Conservation (phyloP, 2,329 filamentous ascomycete genomes). For the Microsporum audouinii region DNA sequence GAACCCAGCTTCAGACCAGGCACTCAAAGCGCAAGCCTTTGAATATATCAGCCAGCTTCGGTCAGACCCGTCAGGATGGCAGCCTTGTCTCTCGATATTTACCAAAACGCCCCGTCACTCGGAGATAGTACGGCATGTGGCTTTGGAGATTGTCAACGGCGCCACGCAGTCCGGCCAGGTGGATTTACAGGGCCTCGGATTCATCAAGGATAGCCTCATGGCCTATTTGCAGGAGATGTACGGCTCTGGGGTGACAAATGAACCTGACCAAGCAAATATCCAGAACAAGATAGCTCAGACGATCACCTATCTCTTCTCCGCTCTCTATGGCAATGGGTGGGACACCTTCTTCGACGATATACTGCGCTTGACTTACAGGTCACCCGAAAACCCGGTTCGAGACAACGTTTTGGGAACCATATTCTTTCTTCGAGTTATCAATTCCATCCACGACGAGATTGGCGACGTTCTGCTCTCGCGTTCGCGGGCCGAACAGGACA, state of each 20-base stretch:
- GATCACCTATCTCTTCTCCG: constrained; percentile 82
- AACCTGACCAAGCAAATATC: constrained; percentile 60
- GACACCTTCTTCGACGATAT: constrained; percentile 85
- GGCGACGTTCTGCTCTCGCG: constrained; percentile 80
- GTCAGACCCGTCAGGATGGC: constrained; percentile 75
- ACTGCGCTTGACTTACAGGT: constrained; percentile 56
- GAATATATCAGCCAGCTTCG: constrained; percentile 58
- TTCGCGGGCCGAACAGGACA: constrained; percentile 65
- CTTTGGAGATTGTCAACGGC: constrained; percentile 86
- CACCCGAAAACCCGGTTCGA: constrained; percentile 44
- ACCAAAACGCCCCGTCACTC: constrained; percentile 61
- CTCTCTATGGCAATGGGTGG: constrained; percentile 78
- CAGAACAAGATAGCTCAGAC: constrained; percentile 98
- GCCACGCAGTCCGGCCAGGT: constrained; percentile 71
- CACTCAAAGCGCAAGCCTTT: constrained; percentile 64
- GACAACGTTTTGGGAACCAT: constrained; percentile 67
- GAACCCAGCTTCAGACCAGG: constrained; percentile 63
- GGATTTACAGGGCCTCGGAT: constrained; percentile 58
- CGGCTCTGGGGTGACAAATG: constrained; percentile 41
- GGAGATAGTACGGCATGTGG: constrained; percentile 78
- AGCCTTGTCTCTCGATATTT: constrained; percentile 78
- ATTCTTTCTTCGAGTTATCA: constrained; percentile 78
- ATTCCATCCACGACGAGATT: constrained; percentile 92
- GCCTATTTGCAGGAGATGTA: constrained; percentile 71
- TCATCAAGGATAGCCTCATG: constrained; percentile 71